These are phyloP conservation scores for Colletotrichum tofieldiae DNA, from an alignment of 2,329 filamentous ascomycete species.

Conservation along the genomic window DNA sequence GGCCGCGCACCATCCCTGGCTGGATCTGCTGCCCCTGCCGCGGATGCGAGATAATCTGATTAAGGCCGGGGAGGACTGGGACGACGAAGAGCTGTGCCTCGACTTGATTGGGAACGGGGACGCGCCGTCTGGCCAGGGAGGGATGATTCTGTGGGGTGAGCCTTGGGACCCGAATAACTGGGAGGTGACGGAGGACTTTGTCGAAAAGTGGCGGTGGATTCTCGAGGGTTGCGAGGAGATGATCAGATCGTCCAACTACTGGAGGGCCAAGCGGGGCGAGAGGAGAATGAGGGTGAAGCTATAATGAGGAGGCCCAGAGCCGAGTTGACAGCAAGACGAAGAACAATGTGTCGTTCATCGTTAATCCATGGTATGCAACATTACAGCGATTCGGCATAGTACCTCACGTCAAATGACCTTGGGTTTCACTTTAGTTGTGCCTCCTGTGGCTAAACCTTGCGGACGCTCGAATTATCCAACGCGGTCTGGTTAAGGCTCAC, in stretches of 20 bases:
- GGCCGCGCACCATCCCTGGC: slow-evolving; percentile 53
- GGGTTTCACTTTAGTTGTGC: neutral
- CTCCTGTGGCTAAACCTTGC: too few species aligned
- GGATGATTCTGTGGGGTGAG: slow-evolving; percentile 65
- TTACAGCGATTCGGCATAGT: neutral
- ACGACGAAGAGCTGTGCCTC: slow-evolving; percentile 44
- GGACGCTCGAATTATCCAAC: neutral
- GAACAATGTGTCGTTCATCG: neutral
- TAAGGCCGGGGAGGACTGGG: slow-evolving; percentile 23
- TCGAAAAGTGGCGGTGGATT: slow-evolving; percentile 61
- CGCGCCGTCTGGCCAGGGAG: slow-evolving; percentile 45
- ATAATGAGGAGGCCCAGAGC: neutral
- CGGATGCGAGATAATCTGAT: slow-evolving; percentile 54
- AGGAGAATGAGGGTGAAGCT: slow-evolving; percentile 15
- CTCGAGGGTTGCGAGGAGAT: slow-evolving; percentile 56
- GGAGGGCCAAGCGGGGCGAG: slow-evolving; percentile 46
- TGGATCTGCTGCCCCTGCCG: slow-evolving; percentile 55
- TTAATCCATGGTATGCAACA: neutral
- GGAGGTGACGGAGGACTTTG: slow-evolving; percentile 63
- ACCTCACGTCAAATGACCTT: neutral
- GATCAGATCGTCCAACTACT: slow-evolving; percentile 55
- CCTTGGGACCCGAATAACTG: slow-evolving; percentile 61
- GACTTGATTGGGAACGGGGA: slow-evolving; percentile 27
- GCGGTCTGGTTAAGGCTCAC: neutral
- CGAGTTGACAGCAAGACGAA: neutral